phyloP scores from a whole-genome alignment of 2,329 filamentous ascomycete species.

The Cryphonectria nitschkei region DNA sequence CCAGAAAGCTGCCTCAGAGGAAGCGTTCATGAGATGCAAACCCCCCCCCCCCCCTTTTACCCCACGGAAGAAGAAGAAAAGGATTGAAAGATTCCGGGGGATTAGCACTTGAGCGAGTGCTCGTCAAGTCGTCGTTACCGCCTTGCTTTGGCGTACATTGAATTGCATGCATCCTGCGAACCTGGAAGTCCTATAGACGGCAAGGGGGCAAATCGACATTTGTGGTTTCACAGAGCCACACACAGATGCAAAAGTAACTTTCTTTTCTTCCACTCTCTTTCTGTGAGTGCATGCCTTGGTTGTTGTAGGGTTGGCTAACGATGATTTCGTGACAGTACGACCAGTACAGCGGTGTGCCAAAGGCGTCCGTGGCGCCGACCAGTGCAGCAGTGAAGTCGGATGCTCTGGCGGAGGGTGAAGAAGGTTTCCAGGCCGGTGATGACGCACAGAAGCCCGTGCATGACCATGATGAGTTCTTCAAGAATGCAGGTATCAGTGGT shows the following conservation, averaged over 20 bases:
- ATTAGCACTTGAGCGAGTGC: constrained; percentile 18
- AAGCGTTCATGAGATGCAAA: constrained; percentile 15
- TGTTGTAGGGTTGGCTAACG: background rate
- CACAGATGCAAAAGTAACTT: constrained; percentile 13
- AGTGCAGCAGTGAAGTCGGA: constrained; percentile 29
- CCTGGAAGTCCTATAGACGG: constrained; percentile 21
- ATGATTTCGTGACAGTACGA: constrained; percentile 47
- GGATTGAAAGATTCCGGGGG: background rate
- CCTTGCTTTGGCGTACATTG: background rate
- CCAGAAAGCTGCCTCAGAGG: constrained; percentile 40
- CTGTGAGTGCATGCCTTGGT: background rate
- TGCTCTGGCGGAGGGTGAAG: constrained; percentile 26
- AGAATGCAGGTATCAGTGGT: constrained; percentile 46
- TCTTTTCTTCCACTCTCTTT: background rate
- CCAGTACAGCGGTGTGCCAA: constrained; percentile 41
- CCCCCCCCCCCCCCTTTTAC: too few relatives aligned
- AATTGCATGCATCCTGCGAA: background rate
- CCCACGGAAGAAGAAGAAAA: background rate
- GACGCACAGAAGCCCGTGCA: constrained; percentile 31
- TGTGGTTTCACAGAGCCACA: background rate
- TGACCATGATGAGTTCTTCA: constrained; percentile 30
- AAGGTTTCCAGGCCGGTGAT: constrained; percentile 20
- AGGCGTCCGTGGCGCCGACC: constrained; percentile 19
- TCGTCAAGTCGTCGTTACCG: background rate
- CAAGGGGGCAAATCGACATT: constrained; percentile 19